These are phyloP conservation scores for Punctularia strigosozonata DNA, from an alignment of 768 basidiomycete genomes.

Conservation along the genomic window DNA sequence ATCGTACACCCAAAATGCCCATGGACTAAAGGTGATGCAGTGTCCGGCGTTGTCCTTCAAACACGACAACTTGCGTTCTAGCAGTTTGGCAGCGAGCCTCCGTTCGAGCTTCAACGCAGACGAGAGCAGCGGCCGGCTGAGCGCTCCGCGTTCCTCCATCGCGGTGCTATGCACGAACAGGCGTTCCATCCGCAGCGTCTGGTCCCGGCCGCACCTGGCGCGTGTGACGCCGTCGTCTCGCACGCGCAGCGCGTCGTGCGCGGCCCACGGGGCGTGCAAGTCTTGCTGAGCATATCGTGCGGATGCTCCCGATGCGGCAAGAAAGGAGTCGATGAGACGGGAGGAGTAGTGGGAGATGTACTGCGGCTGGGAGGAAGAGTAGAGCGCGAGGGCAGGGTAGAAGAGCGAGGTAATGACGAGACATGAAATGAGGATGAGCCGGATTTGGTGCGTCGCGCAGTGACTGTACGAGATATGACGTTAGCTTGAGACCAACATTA, in stretches of 20 bases:
- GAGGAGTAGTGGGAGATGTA: conserved; percentile 40
- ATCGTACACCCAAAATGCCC: conserved; percentile 66
- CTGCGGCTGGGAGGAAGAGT: conserved; percentile 61
- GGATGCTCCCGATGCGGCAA: conserved; percentile 39
- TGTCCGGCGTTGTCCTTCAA: conserved; percentile 36
- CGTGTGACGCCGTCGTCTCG: conserved; percentile 62
- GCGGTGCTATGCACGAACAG: conserved; percentile 54
- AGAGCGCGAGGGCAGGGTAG: conserved; percentile 82
- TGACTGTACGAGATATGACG: conserved; percentile 34
- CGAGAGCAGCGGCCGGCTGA: conserved; percentile 50
- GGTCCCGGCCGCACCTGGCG: conserved; percentile 57
- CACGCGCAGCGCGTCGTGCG: conserved; percentile 46
- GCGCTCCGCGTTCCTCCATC: conserved; percentile 34
- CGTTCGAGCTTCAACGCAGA: conserved; percentile 56
- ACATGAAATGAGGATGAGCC: conserved; percentile 77
- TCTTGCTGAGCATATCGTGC: conserved; percentile 55
- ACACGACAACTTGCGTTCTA: conserved; percentile 35
- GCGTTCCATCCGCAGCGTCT: conserved; percentile 67
- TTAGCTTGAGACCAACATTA: neutral
- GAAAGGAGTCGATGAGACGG: conserved; percentile 48
- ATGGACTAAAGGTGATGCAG: conserved; percentile 65
- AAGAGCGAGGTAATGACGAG: conserved; percentile 84
- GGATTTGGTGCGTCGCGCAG: conserved; percentile 83
- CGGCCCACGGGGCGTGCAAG: conserved; percentile 63
- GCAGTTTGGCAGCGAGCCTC: conserved; percentile 33